Percentiles rank a stretch among this genome's conserved stretches.
Evolutionary conservation across 2,329 filamentous ascomycete genomes (phyloP).

Genomic region (Pestalotiopsis fici): DNA sequence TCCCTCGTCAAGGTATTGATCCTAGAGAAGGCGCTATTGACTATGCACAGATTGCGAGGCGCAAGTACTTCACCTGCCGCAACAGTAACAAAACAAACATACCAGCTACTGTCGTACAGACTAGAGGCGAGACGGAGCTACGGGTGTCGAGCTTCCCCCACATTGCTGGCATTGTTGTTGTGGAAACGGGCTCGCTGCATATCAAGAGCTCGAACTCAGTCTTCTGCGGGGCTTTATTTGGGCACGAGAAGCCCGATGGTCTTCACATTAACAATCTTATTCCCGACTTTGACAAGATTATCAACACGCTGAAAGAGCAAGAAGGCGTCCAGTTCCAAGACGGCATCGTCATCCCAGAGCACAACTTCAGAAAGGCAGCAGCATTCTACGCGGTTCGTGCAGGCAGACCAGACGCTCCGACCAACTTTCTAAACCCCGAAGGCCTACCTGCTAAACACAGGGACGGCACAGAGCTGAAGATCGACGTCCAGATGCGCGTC

Average conservation of each 20-base stretch:
- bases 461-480: constrained; percentile 87
- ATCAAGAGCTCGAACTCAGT: constrained; percentile 94
- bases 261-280: constrained; percentile 78
- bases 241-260: constrained; percentile 81
- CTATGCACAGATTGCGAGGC: constrained; percentile 70
- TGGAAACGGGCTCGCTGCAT: constrained; percentile 75
- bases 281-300: constrained; percentile 81
- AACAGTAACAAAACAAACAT: constrained; percentile 78
- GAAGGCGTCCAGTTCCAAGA: constrained; percentile 83
- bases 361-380: constrained; percentile 88
- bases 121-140: constrained; percentile 69
- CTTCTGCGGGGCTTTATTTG: constrained; percentile 90
- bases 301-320: constrained; percentile 81
- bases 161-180: constrained; percentile 93
- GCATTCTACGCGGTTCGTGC: constrained; percentile 83
- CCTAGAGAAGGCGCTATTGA: constrained; percentile 73
- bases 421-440: constrained; percentile 79
- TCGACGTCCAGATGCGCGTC: constrained; percentile 95
- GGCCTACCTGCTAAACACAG: constrained; percentile 85
- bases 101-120: constrained; percentile 77
- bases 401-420: constrained; percentile 75
- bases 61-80: constrained; percentile 82
- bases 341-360: constrained; percentile 95
- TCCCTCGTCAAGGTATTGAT: constrained; percentile 76
- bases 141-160: constrained; percentile 93